Evolutionary conservation across 2,329 filamentous ascomycete genomes (phyloP).

Genomic region (Pseudonectria buxi): DNA sequence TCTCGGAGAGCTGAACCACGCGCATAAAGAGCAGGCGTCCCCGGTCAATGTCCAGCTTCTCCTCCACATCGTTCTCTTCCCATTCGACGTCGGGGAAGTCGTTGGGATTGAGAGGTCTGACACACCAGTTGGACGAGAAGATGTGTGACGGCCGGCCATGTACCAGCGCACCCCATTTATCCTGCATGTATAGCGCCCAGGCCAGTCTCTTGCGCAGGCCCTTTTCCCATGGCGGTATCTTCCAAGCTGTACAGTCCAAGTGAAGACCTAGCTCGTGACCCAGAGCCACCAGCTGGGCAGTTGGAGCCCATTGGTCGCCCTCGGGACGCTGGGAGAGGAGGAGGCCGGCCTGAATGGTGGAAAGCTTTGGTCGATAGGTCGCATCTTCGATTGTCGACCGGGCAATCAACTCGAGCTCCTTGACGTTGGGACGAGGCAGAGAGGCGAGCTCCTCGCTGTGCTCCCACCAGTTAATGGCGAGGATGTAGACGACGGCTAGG

Average conservation of each 20-base stretch:
- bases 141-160: slow-evolving; percentile 80
- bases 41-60: slow-evolving; percentile 58
- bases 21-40: slow-evolving; percentile 67
- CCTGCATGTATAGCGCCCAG: slow-evolving; percentile 91
- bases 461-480: slow-evolving; percentile 86
- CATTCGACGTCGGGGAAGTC: slow-evolving; percentile 70
- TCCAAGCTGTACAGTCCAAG: slow-evolving; percentile 80
- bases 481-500: slow-evolving; percentile 73
- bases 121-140: slow-evolving; percentile 66
- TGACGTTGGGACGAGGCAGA: slow-evolving; percentile 63
- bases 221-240: slow-evolving; percentile 81
- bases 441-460: slow-evolving; percentile 60
- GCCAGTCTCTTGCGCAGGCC: slow-evolving; percentile 77
- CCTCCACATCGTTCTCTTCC: slow-evolving; percentile 54
- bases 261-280: slow-evolving; percentile 84
- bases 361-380: slow-evolving; percentile 75
- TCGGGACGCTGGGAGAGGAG: slow-evolving; percentile 69
- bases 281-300: slow-evolving; percentile 79
- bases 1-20: slow-evolving; percentile 68
- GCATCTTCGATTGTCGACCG: slow-evolving; percentile 67
- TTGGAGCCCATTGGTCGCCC: slow-evolving; percentile 75
- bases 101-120: slow-evolving; percentile 54
- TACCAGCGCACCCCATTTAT: slow-evolving; percentile 81
- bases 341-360: slow-evolving; percentile 70
- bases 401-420: slow-evolving; percentile 66